These are phyloP conservation scores for Yamadazyma diospyri DNA, from an alignment of 1,139 yeast species.

Conservation along the genomic window DNA sequence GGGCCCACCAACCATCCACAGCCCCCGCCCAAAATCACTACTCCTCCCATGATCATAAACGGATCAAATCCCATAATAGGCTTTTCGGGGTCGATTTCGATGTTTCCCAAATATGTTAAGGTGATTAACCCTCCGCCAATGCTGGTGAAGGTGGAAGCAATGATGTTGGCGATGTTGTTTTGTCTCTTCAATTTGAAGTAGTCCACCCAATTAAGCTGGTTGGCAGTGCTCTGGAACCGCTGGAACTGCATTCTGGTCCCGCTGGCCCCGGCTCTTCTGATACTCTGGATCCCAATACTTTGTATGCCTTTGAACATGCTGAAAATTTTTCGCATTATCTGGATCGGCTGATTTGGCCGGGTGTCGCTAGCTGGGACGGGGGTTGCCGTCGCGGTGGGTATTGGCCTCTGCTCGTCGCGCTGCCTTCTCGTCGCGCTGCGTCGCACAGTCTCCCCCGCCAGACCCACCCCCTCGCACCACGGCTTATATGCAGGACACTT, in stretches of 20 bases:
- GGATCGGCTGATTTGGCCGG: too few species aligned
- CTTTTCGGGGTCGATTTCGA: conserved; percentile 81
- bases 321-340: conserved; percentile 6
- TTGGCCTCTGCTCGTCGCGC: too few species aligned
- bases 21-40: conserved; percentile 65
- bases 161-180: conserved; percentile 66
- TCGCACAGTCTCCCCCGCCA: too few species aligned
- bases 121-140: conserved; percentile 65
- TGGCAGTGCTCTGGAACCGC: conserved; percentile 21
- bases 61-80: conserved; percentile 86
- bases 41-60: conserved; percentile 67
- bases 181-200: conserved; percentile 74
- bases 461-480: too few species aligned
- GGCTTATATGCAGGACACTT: too few species aligned
- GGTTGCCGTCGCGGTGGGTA: too few species aligned
- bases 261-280: neutral
- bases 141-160: conserved; percentile 67
- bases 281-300: conserved; percentile 4
- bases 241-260: neutral
- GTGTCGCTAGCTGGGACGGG: too few species aligned
- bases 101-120: conserved; percentile 72
- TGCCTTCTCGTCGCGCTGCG: too few species aligned
- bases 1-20: conserved; percentile 86
- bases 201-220: conserved; percentile 63
- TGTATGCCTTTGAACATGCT: neutral